Evolutionary conservation across 2,329 filamentous ascomycete species (phyloP), one percentile per base, ranked within the genome.

Genomic region (Myriosclerotinia duriaeana): DNA sequence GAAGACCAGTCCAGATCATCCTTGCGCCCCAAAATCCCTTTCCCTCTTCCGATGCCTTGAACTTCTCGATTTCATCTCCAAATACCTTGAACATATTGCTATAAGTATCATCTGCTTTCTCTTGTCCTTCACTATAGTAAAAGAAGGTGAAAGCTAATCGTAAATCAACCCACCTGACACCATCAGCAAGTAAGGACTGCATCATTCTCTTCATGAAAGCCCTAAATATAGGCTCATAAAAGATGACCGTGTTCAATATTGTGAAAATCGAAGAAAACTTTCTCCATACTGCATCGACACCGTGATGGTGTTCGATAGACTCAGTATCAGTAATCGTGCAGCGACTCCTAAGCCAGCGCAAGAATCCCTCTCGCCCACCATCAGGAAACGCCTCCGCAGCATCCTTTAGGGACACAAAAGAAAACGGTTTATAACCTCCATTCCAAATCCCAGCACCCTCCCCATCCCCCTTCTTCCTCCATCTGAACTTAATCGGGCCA

Each of bases 221-320:
- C 34, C 92, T 87, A 79, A 91, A 94, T 69, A 98, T 91, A 17
- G 93, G 93, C 78, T 97, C 94, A 78, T 97, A 97, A 78, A 90
- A 91, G 59, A 97, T 83, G 62, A 97, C 85, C 20, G 87, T 89
- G 52, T 86, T 85, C 54, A 94, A 83, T 5, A 94, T 85, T 3
- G 83, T 79, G 78, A 97, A 97, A 69, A 89, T 90, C 54, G 84
- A 86, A 60, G 79, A 80, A 78, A 97, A 96, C 75, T 95, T 93
- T 34, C 82, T 80, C 93, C 93, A 97, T 65, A 96, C 89, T 63
- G 89, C 89, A 76, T 95, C 89, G 20, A 93, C 83, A 3, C 93
- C 92, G 72, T 93, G 89, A 73, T 95, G 89, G 75, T 97, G 92
- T 70, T 89, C 84, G 55, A 93, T 82, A 14, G 88, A 89, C 76